These are phyloP conservation scores for Amphirosellinia nigrospora DNA, from an alignment of 495 filamentous ascomycete genomes.

Conservation along the genomic window DNA sequence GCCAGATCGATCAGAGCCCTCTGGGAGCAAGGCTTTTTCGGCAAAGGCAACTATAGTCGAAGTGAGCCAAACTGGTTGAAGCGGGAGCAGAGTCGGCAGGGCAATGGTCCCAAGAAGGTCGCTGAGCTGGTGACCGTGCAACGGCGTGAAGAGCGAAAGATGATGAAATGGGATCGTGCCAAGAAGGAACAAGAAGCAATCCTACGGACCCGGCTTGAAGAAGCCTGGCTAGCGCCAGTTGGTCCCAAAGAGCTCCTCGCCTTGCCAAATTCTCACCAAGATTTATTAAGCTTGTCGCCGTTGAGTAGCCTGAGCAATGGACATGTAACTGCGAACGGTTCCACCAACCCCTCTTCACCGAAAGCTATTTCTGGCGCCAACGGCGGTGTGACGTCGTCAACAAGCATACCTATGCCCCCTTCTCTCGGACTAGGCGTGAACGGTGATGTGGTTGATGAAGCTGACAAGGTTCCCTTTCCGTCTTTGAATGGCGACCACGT, in stretches of 20 bases:
- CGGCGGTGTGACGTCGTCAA: neutral
- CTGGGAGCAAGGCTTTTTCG: slow-evolving; percentile 96
- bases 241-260: slow-evolving; percentile 46
- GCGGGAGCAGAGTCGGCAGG: slow-evolving; percentile 74
- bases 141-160: slow-evolving; percentile 77
- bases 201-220: slow-evolving; percentile 56
- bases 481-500: slow-evolving; percentile 1
- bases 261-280: slow-evolving; percentile 43
- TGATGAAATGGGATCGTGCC: slow-evolving; percentile 90
- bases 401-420: neutral
- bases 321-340: neutral
- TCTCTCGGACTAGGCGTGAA: neutral
- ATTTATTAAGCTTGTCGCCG: slow-evolving; percentile 22
- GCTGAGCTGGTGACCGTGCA: slow-evolving; percentile 80
- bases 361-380: neutral
- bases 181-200: slow-evolving; percentile 79
- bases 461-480: neutral
- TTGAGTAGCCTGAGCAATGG: slow-evolving; percentile 10
- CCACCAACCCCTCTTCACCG: neutral
- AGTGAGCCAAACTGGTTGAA: slow-evolving; percentile 94
- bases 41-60: slow-evolving; percentile 88
- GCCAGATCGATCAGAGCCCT: slow-evolving; percentile 73
- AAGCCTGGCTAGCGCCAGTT: slow-evolving; percentile 42
- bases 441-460: neutral
- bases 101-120: slow-evolving; percentile 57